Evolutionary conservation across 2,329 filamentous ascomycete species (phyloP).

Genomic region (Fusarium oligoseptatum): DNA sequence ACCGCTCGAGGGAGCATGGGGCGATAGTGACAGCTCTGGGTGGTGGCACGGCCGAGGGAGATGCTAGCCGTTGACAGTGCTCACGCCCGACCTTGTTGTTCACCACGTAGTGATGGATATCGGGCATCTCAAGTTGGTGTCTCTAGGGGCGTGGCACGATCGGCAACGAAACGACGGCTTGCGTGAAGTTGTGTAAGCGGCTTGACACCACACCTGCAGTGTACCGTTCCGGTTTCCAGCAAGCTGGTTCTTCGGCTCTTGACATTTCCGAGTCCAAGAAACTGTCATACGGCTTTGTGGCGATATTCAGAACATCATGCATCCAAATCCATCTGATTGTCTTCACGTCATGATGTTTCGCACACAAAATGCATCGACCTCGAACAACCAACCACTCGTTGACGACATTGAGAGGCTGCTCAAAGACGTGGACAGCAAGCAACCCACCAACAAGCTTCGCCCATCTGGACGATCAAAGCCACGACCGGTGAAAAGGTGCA

Average conservation of each 20-base stretch:
- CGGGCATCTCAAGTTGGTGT: conserved; percentile 30
- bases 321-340: background rate
- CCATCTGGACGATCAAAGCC: conserved; percentile 30
- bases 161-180: conserved; percentile 32
- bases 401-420: conserved; percentile 1
- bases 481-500: conserved; percentile 27
- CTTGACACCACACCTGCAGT: conserved; percentile 34
- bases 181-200: conserved; percentile 42
- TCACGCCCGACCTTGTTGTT: conserved; percentile 28
- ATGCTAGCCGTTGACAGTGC: conserved; percentile 25
- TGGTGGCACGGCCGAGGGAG: conserved; percentile 25
- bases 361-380: background rate
- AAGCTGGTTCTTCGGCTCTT: conserved; percentile 34
- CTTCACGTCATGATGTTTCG: background rate
- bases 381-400: background rate
- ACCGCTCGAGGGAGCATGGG: conserved; percentile 7
- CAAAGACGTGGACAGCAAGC: conserved; percentile 11
- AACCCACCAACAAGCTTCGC: conserved; percentile 21
- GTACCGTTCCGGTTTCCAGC: conserved; percentile 30
- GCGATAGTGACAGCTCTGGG: conserved; percentile 23
- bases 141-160: conserved; percentile 37
- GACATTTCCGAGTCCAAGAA: conserved; percentile 24
- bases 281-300: conserved; percentile 17
- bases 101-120: conserved; percentile 17
- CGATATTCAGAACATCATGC: conserved; percentile 10